These are phyloP conservation scores for Heracleum sosnowskyi DNA, from an alignment of 129 eudicot genomes.

Conservation along the genomic window DNA sequence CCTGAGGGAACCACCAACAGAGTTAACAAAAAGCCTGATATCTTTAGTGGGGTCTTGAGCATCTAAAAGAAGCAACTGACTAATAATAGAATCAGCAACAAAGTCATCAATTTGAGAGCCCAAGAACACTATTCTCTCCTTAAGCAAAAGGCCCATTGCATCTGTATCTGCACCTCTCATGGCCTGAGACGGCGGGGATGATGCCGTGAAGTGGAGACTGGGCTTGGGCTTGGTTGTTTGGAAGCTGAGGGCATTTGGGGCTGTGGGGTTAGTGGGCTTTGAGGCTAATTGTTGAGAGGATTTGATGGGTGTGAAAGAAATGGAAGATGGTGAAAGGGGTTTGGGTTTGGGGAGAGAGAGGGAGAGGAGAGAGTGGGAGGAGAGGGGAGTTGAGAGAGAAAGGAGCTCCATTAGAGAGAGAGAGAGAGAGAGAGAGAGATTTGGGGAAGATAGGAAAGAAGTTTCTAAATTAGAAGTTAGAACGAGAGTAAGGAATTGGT, in stretches of 20 bases:
- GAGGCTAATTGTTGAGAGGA: conserved; percentile 25
- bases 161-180: conserved; percentile 67
- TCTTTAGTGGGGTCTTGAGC: conserved; percentile 73
- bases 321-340: conserved; percentile 15
- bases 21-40: conserved; percentile 76
- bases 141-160: conserved; percentile 71
- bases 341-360: conserved; percentile 3
- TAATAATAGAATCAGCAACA: conserved; percentile 78
- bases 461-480: not conserved
- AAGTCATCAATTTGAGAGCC: conserved; percentile 73
- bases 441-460: not conserved
- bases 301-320: conserved; percentile 18
- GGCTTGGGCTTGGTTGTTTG: conserved; percentile 5
- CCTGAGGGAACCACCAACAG: conserved; percentile 86
- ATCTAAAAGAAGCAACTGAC: conserved; percentile 88
- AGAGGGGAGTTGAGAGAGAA: conserved; percentile 38
- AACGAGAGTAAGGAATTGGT: not conserved
- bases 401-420: conserved; percentile 39
- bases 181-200: conserved; percentile 64
- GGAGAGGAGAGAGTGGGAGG: conserved; percentile 13
- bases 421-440: not conserved
- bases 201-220: conserved; percentile 15
- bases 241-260: conserved; percentile 6
- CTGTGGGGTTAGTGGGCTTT: conserved; percentile 5
- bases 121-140: conserved; percentile 77